phyloP scores from a whole-genome alignment of 768 basidiomycete species.

The Amanita rimosa region DNA sequence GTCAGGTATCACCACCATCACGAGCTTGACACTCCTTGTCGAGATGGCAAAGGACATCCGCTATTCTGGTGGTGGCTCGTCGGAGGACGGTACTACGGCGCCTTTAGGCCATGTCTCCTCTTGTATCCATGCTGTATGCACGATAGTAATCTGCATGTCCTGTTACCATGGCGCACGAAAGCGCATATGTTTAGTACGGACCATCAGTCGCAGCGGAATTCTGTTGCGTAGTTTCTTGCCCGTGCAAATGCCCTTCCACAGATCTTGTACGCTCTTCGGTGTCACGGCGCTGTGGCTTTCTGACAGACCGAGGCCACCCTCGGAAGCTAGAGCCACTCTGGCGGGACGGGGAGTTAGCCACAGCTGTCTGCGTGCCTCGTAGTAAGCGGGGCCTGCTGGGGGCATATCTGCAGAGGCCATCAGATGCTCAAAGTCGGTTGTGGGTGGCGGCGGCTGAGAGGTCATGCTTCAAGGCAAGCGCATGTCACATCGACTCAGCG shows the following conservation, averaged over 20 bases:
- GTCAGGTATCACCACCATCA: constrained; percentile 72
- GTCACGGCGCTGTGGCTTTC: constrained; percentile 35
- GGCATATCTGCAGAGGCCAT: constrained; percentile 33
- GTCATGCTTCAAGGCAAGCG: constrained; percentile 9
- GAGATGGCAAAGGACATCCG: no score
- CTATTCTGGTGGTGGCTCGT: constrained; percentile 28
- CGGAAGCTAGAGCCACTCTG: constrained; percentile 11
- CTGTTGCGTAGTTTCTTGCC: constrained; percentile 48
- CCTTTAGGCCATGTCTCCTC: constrained; percentile 71
- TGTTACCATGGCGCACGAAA: constrained; percentile 9
- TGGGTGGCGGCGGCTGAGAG: constrained; percentile 1
- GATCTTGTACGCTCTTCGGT: constrained; percentile 48
- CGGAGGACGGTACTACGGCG: constrained; percentile 47
- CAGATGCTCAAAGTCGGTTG: constrained; percentile 26
- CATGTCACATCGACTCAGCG: constrained; percentile 3
- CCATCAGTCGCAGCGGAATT: constrained; percentile 55
- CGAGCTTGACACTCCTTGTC: constrained; percentile 44
- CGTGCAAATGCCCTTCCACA: constrained; percentile 51
- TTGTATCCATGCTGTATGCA: constrained; percentile 65
- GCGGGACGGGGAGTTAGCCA: constrained; percentile 36
- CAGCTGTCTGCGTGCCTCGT: constrained; percentile 46
- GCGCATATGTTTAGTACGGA: constrained; percentile 24
- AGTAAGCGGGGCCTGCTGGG: constrained; percentile 53
- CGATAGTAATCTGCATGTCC: constrained; percentile 49
- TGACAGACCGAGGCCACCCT: constrained; percentile 36